phyloP scores from a whole-genome alignment of 345 rosid genomes.

The Dimocarpus longan region DNA sequence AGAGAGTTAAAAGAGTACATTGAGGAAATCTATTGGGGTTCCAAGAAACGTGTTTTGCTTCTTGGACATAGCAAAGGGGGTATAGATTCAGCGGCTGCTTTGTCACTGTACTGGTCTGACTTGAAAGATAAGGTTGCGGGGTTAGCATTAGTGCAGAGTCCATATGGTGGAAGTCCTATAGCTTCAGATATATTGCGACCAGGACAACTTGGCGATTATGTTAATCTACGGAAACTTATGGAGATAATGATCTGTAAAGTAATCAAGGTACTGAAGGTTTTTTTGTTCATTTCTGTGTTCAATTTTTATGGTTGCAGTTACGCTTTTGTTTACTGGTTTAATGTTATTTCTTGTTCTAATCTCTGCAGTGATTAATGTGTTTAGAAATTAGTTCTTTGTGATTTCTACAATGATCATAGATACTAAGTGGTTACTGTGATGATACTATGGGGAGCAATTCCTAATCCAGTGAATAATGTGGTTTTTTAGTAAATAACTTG shows the following conservation, averaged over 20 bases:
- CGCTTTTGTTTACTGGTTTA: neutral
- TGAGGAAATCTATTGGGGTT: constrained; percentile 97
- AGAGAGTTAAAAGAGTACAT: constrained; percentile 89
- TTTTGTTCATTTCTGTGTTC: neutral
- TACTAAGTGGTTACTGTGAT: neutral
- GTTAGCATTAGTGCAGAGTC: constrained; percentile 86
- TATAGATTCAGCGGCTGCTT: constrained; percentile 93
- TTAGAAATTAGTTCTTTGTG: neutral
- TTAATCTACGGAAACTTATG: constrained; percentile 77
- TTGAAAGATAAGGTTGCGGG: constrained; percentile 95
- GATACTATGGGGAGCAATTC: neutral
- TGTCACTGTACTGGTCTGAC: constrained; percentile 93
- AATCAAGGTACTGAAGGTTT: constrained; percentile 57
- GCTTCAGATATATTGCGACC: constrained; percentile 93
- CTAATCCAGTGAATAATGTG: neutral
- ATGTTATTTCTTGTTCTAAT: neutral
- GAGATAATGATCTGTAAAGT: constrained; percentile 91
- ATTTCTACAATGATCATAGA: neutral
- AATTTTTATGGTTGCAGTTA: neutral
- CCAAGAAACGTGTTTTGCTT: constrained; percentile 83
- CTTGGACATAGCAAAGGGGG: constrained; percentile 99
- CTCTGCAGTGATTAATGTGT: neutral
- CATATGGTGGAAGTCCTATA: constrained; percentile 93
- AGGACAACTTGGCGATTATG: constrained; percentile 97
- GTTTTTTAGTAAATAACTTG: neutral